A percentile compares a stretch with the other conserved stretches of the same genome.
Conservation (phyloP, 1,139 yeast genomes). For the Blastobotrys buckinghamii region DNA sequence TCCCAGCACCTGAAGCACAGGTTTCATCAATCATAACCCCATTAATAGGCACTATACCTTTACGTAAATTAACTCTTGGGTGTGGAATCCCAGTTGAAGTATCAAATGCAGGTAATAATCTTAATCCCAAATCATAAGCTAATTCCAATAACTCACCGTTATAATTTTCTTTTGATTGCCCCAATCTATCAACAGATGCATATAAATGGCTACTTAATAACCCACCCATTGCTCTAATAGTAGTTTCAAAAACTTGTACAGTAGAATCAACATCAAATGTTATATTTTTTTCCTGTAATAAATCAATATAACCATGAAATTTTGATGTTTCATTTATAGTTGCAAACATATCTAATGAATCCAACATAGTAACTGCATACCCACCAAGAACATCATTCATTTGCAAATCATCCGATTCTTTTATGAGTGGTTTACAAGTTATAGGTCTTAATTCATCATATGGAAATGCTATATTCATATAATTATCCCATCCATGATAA, state of each 20-base stretch:
- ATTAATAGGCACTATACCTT: constrained; percentile 39
- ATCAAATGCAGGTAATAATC: constrained; percentile 61
- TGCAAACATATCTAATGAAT: constrained; percentile 72
- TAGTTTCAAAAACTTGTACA: constrained; percentile 82
- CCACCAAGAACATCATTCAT: constrained; percentile 85
- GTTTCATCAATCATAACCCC: constrained; percentile 46
- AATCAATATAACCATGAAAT: constrained; percentile 45
- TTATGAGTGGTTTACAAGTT: constrained; percentile 61
- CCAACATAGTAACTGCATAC: constrained; percentile 69
- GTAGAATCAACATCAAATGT: constrained; percentile 59
- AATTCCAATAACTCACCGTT: constrained; percentile 62
- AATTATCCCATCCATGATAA: constrained; percentile 72
- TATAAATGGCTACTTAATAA: constrained; percentile 71
- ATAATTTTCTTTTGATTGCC: constrained; percentile 44
- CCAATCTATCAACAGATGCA: constrained; percentile 51
- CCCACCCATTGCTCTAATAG: constrained; percentile 91
- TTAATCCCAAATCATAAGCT: constrained; percentile 67
- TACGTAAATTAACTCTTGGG: constrained; percentile 61
- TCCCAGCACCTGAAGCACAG: constrained; percentile 82
- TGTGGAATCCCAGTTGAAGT: constrained; percentile 56
- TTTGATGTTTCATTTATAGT: constrained; percentile 58
- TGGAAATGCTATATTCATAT: constrained; percentile 69
- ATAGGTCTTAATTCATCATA: constrained; percentile 77
- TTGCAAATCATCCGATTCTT: constrained; percentile 54
- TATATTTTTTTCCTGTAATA: constrained; percentile 37